Conservation (phyloP, 371 early-diverging fungal species). For the Mucor lusitanicus region DNA sequence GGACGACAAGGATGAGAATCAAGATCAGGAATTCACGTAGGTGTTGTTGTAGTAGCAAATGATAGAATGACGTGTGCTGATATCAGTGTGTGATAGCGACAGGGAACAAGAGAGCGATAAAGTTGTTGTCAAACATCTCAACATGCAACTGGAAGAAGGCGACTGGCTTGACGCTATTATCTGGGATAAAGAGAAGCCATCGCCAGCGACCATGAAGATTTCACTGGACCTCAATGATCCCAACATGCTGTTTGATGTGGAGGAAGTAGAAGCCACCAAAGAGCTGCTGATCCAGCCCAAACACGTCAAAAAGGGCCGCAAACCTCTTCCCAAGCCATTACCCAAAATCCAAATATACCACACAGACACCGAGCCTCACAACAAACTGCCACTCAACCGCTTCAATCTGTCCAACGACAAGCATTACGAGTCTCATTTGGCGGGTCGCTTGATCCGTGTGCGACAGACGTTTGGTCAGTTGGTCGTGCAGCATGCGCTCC, state of each 20-base stretch:
- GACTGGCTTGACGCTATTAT: slow-evolving; percentile 72
- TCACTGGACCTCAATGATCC: slow-evolving; percentile 76
- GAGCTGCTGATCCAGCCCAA: slow-evolving; percentile 44
- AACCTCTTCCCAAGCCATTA: slow-evolving; percentile 38
- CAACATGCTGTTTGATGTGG: slow-evolving; percentile 73
- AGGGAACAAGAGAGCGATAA: not conserved
- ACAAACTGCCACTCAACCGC: slow-evolving; percentile 69
- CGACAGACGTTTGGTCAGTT: slow-evolving; percentile 91
- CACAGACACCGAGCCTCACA: slow-evolving; percentile 53
- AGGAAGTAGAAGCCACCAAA: slow-evolving; percentile 56
- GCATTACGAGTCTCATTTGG: slow-evolving; percentile 81
- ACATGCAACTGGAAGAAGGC: slow-evolving; percentile 63
- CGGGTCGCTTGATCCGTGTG: slow-evolving; percentile 75
- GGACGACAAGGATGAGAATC: slow-evolving; percentile 55
- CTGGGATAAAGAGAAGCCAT: slow-evolving; percentile 73
- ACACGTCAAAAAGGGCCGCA: slow-evolving; percentile 46
- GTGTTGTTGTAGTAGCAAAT: not conserved
- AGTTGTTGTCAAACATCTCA: slow-evolving; percentile 38
- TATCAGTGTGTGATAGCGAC: not conserved
- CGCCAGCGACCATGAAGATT: slow-evolving; percentile 61
- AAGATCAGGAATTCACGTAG: not conserved
- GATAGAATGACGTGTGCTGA: not conserved
- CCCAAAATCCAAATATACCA: slow-evolving; percentile 51
- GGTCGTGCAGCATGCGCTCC: slow-evolving; percentile 92
- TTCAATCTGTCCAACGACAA: slow-evolving; percentile 98